Evolutionary conservation across 768 basidiomycete genomes (phyloP).

Genomic region (Boletellus ananiceps): DNA sequence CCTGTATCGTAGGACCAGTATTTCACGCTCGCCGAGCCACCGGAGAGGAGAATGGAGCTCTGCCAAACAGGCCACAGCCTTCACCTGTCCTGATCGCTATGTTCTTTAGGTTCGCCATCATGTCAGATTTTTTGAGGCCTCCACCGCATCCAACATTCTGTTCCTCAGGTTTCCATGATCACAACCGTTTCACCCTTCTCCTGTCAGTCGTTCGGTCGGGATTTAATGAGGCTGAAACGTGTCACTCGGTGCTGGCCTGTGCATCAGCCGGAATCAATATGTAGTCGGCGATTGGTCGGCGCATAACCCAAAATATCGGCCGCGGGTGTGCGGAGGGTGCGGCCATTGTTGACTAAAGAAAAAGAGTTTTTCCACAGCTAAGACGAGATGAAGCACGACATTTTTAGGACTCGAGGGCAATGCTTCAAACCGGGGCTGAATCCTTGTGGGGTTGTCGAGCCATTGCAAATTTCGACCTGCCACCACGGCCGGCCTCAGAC

Average conservation of each 20-base stretch:
- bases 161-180: slow-evolving; percentile 17
- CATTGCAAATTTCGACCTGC: slow-evolving; percentile 1
- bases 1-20: slow-evolving; percentile 6
- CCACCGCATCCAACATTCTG: background rate
- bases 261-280: slow-evolving; percentile 7
- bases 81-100: slow-evolving; percentile 4
- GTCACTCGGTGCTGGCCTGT: slow-evolving; percentile 11
- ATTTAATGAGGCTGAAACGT: slow-evolving; percentile 25
- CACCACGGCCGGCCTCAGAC: background rate
- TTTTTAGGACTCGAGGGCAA: slow-evolving; percentile 3
- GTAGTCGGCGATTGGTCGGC: slow-evolving; percentile 10
- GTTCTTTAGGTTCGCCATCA: background rate
- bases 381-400: background rate
- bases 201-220: slow-evolving; percentile 13
- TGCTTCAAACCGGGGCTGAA: slow-evolving; percentile 1
- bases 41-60: background rate
- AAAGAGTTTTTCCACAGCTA: too few relatives aligned
- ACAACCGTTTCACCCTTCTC: slow-evolving; percentile 15
- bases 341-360: too few relatives aligned
- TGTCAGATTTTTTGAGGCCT: background rate
- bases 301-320: background rate
- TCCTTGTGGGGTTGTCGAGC: background rate
- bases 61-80: slow-evolving; percentile 4
- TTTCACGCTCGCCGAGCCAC: background rate
- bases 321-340: slow-evolving; percentile 17